Evolutionary conservation across 108 stramenopile genomes (phyloP), one percentile per base, ranked within the genome.

Genomic region (Conticribra guillardii): DNA sequence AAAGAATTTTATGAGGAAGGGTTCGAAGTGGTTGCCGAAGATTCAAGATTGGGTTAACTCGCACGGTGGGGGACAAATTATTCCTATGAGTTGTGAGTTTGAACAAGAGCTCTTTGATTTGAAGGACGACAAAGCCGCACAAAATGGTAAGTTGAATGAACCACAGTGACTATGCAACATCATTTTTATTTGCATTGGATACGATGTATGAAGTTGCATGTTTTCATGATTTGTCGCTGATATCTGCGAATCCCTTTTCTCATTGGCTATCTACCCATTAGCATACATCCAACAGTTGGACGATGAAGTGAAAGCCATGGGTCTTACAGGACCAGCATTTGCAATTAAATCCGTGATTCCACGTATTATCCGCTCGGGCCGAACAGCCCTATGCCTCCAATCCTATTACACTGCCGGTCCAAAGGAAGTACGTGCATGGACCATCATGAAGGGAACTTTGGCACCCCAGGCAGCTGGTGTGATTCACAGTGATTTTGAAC

Each of bases 401-500:
- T 94, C 96, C 51, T 67, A 54, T 85, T 98, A 98, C 85, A 99
- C 99, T n/a, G 95, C 95, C 11, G 99, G 99, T 48, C 93, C 93
- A 44, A 97, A 98, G 64, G 99, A 99, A 85, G 98, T 99, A 4
- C 80, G 97, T 22, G 97, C 97, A 17, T 99, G 99, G 99, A 99
- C 98, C 17, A 96, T 99, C 60, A 94, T 96, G 87, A 85, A 89
- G 74, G 96, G 96, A 23, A 86, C 93, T 34, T 57, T 85, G 16
- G 96, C 97, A 45, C 97, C 96, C 3, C 94, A 97, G 71, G 97
- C 96, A n/a, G 97, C 98, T 31, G 98, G 98, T 30, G 96, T 96
- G 27, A 99, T 99, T 71, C 99, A 99, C 82, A 92, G 96, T 2
- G 99, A 99, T 78, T 99, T 99, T 74, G 99, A 99, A 83, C 83